Evolutionary conservation across 768 basidiomycete species (phyloP), one percentile per base, ranked within the genome.

Genomic region (Artomyces pyxidatus): DNA sequence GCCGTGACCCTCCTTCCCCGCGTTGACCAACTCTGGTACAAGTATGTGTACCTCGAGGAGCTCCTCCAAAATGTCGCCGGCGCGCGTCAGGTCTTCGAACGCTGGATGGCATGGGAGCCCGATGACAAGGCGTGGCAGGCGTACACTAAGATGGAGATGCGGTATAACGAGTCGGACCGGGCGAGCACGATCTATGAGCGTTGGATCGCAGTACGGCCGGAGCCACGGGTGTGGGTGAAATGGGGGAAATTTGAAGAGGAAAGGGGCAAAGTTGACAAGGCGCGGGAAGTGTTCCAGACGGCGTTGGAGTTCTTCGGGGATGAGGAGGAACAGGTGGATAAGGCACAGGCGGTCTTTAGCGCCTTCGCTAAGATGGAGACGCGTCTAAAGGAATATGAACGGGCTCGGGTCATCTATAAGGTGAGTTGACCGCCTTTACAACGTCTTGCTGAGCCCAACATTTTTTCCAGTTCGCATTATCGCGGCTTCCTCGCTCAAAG

Each of bases 51-150:
- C 67, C 80, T 99, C 47, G 96, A 99, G 63, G 96, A 99, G 63
- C 78, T 99, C 3, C 77, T 99, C 11, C 87, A 94, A 59, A 98
- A 99, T 61, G 85, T 99, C 27, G 81, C 94, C 1, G 96, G 96
- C 32, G 93, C 94, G 1, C 83, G 96, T 8, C 95, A 98, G 63
- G 91, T 98, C 48, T 99, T 98, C 54, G 96, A 99, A 66, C 80
- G 96, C 40, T 99, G 96, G 96, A 95, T 98, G 92, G 80, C 90
- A 56, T 98, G 96, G 96, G 96, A 98, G 63, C 96, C 96, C 1
- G 94, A 98, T 59, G 96, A 98, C 78, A 97, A 97, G 72, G 93
- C 95, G 3, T 99, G 95, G 95, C 89, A 93, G 63, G 91, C 92
- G n/a, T 98, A 95, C 68, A 89, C 98, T 75, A 98, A 99, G 71